phyloP scores from a whole-genome alignment of 148 eudicot species.

The Spergularia marina region DNA sequence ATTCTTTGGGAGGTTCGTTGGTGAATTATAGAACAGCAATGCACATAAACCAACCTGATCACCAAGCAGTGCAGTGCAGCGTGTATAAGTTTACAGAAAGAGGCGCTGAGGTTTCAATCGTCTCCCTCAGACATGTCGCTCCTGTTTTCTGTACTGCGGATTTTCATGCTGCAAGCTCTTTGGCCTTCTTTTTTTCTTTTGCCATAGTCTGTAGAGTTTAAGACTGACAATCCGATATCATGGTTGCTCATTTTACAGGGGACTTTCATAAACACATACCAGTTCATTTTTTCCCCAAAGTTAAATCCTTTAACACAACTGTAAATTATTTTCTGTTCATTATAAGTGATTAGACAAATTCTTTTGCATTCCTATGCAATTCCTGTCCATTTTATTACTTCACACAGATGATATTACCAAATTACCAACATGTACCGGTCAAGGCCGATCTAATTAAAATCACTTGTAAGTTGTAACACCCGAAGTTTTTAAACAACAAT shows the following conservation, averaged over 20 bases:
- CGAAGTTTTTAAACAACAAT: no score
- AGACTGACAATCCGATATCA: conserved; percentile 9
- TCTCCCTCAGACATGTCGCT: neutral
- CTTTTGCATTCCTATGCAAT: neutral
- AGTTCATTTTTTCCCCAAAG: neutral
- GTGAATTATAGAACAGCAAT: conserved; percentile 8
- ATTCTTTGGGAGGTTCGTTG: neutral
- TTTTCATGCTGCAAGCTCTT: neutral
- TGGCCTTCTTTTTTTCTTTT: conserved; percentile 7
- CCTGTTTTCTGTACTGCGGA: neutral
- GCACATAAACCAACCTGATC: conserved; percentile 21
- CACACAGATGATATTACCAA: no score
- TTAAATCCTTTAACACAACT: conserved; percentile 17
- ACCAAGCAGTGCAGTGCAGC: conserved; percentile 15
- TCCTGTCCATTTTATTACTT: no score
- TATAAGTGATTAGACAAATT: neutral
- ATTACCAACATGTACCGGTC: no score
- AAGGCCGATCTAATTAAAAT: no score
- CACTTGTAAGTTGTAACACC: no score
- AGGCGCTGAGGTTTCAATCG: neutral
- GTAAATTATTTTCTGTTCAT: conserved; percentile 22
- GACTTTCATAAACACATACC: neutral
- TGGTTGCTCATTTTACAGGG: neutral
- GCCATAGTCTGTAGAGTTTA: conserved; percentile 28
- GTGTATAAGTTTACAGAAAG: conserved; percentile 12